Conservation (phyloP, 2,329 filamentous ascomycete genomes). For the Thielaviopsis musarum region DNA sequence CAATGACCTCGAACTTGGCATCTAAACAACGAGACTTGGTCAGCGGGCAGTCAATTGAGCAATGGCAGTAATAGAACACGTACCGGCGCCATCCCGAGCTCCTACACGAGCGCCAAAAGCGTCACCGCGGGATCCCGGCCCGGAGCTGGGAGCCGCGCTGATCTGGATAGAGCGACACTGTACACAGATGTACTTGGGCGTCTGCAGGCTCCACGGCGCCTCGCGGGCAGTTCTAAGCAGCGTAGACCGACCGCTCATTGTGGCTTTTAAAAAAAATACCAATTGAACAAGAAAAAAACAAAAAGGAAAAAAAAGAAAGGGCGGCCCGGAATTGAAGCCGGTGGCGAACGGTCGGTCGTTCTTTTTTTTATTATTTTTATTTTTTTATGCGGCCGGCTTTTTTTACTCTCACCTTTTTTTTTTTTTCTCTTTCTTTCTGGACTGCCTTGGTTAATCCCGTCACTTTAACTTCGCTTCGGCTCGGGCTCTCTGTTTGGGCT, state of each 20-base stretch:
- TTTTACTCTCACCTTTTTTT: no score
- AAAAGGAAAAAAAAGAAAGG: not conserved
- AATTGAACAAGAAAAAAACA: not conserved
- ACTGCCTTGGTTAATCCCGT: not conserved
- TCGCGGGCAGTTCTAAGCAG: not conserved
- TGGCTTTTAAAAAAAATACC: not conserved
- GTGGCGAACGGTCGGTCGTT: no score
- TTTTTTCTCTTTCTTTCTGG: not conserved
- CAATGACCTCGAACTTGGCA: conserved; percentile 86
- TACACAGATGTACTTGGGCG: conserved; percentile 28
- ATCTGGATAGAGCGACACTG: conserved; percentile 47
- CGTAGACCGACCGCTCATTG: conserved; percentile 2
- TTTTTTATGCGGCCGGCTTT: no score
- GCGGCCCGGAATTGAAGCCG: not conserved
- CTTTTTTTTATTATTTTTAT: no score
- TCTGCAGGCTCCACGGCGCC: conserved; percentile 12
- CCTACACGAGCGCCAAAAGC: conserved; percentile 38
- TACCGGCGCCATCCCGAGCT: conserved; percentile 35
- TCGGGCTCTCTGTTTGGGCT: not conserved
- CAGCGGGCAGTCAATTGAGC: not conserved
- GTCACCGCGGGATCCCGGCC: conserved; percentile 36
- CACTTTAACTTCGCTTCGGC: conserved; percentile 5
- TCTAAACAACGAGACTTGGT: conserved; percentile 34
- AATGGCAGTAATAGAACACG: conserved; percentile 1
- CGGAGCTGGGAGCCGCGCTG: conserved; percentile 41